Base-by-base conservation (phyloP, 306 rosid genomes). In the Rubus idaeus region DNA sequence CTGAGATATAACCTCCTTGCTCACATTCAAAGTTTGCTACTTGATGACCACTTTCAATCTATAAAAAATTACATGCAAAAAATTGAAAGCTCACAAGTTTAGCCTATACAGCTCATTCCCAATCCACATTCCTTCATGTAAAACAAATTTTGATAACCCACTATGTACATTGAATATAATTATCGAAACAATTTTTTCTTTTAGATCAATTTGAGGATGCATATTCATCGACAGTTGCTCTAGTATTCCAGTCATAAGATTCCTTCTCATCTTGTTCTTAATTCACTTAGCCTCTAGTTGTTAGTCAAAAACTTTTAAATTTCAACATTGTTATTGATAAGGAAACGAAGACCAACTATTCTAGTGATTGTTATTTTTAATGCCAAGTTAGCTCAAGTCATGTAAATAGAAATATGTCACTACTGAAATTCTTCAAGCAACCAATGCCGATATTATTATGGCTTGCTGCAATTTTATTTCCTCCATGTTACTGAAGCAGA, bases 11-110 rank as follows among this genome's bases (percentile, higher is more conserved):
- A 56, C 40, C 5, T 58, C 65, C 52, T 20, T 26, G 50, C 26
- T 26, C 61, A 45, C 23, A 26, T 49, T 40, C 52, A 45, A 70
- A 53, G 40, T 13, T 42, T 78, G 56, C 20, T 71, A 65, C 47
- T 71, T 71, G 12, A 49, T 58, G 50, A 66, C 4, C 37, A 16
- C 42, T 76, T 57, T 56, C 45, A 30, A 50, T 71, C 35, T 71
- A 58, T 8, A 62, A 12, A 17, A 62, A 12, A 30, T 10, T 60
- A 23, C 11, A 23, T 26, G 14, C 18, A 35, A 35, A 14, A 37
- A 62, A 12, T 10, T 21, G 50, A 10, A 49, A 64, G 39, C 14
- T 18, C 13, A 51, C 8, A 1, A 14, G n/a, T 16, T 4, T 56
- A n/a, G 10, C 3, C 11, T 69, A 10, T 30, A 18, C 61, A 58